Evolutionary conservation across 2,329 filamentous ascomycete genomes (phyloP).

Genomic region (Hypoxylon sp.): DNA sequence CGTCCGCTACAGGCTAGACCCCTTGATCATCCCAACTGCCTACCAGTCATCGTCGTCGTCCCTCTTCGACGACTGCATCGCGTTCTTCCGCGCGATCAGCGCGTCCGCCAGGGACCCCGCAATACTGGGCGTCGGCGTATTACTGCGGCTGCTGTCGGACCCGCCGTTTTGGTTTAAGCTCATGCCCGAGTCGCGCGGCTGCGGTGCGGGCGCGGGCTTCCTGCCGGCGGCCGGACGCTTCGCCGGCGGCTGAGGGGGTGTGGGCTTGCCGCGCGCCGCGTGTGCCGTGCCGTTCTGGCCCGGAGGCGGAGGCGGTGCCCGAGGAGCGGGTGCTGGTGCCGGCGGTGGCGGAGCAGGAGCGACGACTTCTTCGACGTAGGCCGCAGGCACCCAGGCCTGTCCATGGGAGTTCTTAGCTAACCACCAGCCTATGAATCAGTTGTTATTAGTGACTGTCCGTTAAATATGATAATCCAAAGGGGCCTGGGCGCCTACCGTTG

Average conservation of each 20-base stretch:
- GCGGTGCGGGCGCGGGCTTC: slow-evolving; percentile 75
- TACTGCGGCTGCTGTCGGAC: slow-evolving; percentile 73
- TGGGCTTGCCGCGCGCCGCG: slow-evolving; percentile 70
- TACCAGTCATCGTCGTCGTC: slow-evolving; percentile 80
- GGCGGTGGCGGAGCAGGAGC: slow-evolving; percentile 67
- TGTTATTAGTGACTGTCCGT: slow-evolving; percentile 49
- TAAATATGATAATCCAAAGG: not conserved
- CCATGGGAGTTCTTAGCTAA: slow-evolving; percentile 77
- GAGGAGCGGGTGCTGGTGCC: slow-evolving; percentile 70
- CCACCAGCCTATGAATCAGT: slow-evolving; percentile 82
- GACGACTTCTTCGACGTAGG: slow-evolving; percentile 89
- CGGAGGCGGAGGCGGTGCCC: slow-evolving; percentile 74
- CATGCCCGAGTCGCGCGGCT: slow-evolving; percentile 78
- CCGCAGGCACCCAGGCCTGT: slow-evolving; percentile 95
- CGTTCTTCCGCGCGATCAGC: slow-evolving; percentile 79
- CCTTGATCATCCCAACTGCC: no score
- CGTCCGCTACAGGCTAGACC: no score
- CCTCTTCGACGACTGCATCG: slow-evolving; percentile 76
- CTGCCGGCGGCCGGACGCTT: slow-evolving; percentile 80
- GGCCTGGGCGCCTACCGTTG: slow-evolving; percentile 75
- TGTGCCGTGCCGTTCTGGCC: slow-evolving; percentile 55
- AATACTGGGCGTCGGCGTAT: slow-evolving; percentile 77
- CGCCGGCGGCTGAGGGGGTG: slow-evolving; percentile 80
- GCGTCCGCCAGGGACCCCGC: slow-evolving; percentile 82
- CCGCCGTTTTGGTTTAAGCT: slow-evolving; percentile 70